Base-by-base conservation (phyloP, 805 yeast species). In the Wilhelminamyces savonicus region DNA sequence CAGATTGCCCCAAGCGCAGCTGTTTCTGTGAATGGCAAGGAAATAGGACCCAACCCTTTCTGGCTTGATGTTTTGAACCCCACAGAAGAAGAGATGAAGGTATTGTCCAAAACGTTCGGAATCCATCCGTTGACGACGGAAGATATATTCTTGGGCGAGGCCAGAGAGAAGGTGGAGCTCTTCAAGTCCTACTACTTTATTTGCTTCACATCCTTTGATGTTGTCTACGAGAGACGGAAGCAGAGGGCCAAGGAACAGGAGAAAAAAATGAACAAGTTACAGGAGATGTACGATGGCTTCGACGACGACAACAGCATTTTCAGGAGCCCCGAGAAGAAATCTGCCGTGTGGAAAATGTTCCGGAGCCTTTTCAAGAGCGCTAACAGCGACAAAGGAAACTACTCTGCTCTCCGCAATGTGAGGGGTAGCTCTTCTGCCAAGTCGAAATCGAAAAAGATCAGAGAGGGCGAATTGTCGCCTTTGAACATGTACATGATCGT, bases 101-200 rank as follows among this genome's bases (percentile, higher is more conserved):
- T 82, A 0, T 45, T 90, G 10, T 76, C 94, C 16, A 86, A 86
- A 46, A 78, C 97, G 0, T 90, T 90, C 59, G 95, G 94, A 1
- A 85, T 90, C 33, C 98, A 90, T 56, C 98, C 98, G 0, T 70
- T 90, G 44, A 90, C 98, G 1, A 84, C 97, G 0, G 98, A 90
- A 52, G 98, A 90, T 59, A 88, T 90, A 27, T 82, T 83, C 36
- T 59, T 88, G 18, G 95, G 95, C 2, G 98, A 90, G 51, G 82
- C 95, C 1, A 74, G 97, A 41, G 98, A 90, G 54, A 90, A 90
- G 50, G 96, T 90, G 13, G 98, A 90, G 57, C 56, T 92, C 20
- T 90, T 90, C 62, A 80, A 82, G 47, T 83, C 83, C 40, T 90
- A 90, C 56, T 92, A 90, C 54, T 77, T 90, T 43, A 83, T 92